Base-by-base conservation (phyloP, 768 basidiomycete genomes). In the Daedaleopsis nitida region DNA sequence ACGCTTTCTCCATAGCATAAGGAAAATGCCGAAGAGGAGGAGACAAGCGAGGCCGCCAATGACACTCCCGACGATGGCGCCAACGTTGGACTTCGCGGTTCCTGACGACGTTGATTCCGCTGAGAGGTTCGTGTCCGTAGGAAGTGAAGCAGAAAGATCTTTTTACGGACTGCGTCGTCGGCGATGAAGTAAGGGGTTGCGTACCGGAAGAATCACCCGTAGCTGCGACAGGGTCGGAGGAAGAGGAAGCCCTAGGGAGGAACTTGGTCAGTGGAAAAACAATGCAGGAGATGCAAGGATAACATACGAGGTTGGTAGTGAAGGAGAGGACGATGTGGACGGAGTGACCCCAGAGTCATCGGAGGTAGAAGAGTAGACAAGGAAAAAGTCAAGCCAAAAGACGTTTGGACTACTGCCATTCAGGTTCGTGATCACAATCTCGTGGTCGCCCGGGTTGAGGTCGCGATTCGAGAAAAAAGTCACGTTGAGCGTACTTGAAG, bases 301-400 rank as follows among this genome's bases (percentile, higher is more conserved):
- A 19, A 21, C n/a, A 34, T 43, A 23, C 12, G 7, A n/a, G 21
- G 52, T 13, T 16, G 32, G 3, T 52, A 27, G 17, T 4, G 51
- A 11, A n/a, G 11, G 37, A 7, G 51, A 35, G 17, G 32, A 14
- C 1, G 51, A n/a, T 16, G 27, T 38, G 17, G 32, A 32, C 12
- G 32, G 32, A 52, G 51, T 34, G 14, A 52, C 5, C 35, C 17
- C 17, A 1, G 35, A 12, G 32, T 13, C 32, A 27, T 16, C n/a
- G 16, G 51, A 16, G 19, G 27, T 13, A 24, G 52, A 37, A 5
- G 19, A n/a, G 52, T 53, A 34, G 9, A 53, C 23, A 11, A 53
- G 52, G 48, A 60, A 60, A 37, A 32, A 54, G 19, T 55, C 54
- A 11, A 60, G 49, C 53, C 48, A 55, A 39, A 55, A 55, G 23